Conservation (phyloP, 306 rosid genomes). For the Cucumis hystrix region DNA sequence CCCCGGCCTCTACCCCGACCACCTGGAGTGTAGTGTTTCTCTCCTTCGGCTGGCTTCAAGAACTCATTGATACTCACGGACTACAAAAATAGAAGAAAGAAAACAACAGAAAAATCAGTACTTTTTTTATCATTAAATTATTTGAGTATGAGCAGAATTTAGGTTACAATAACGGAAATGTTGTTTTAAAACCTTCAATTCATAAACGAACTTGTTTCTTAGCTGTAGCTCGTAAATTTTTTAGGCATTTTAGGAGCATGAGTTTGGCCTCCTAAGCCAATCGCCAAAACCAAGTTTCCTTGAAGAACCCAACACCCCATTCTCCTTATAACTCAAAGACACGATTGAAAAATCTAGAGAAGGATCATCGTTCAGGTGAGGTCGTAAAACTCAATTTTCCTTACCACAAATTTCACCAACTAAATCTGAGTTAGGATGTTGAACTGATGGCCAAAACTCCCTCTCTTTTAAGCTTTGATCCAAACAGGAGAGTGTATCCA, state of each 20-base stretch:
- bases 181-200: no score
- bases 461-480: not conserved
- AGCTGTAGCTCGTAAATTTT: no score
- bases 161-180: not conserved
- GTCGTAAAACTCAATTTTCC: no score
- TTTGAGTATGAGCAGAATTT: not conserved
- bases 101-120: not conserved
- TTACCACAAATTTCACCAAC: no score
- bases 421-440: not conserved
- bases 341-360: no score
- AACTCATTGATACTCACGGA: conserved; percentile 75
- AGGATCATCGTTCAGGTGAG: no score
- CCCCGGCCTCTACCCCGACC: conserved; percentile 76
- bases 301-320: no score
- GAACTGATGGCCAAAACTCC: not conserved
- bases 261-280: no score
- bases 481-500: not conserved
- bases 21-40: conserved; percentile 31
- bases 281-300: no score
- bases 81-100: conserved; percentile 16
- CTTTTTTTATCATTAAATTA: not conserved
- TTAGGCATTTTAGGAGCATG: no score
- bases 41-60: conserved; percentile 86
- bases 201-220: no score
- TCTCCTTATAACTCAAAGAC: no score